Evolutionary conservation across 768 basidiomycete species (phyloP), one percentile per base, ranked within the genome.

Genomic region (Termitomyces bulborhizus): DNA sequence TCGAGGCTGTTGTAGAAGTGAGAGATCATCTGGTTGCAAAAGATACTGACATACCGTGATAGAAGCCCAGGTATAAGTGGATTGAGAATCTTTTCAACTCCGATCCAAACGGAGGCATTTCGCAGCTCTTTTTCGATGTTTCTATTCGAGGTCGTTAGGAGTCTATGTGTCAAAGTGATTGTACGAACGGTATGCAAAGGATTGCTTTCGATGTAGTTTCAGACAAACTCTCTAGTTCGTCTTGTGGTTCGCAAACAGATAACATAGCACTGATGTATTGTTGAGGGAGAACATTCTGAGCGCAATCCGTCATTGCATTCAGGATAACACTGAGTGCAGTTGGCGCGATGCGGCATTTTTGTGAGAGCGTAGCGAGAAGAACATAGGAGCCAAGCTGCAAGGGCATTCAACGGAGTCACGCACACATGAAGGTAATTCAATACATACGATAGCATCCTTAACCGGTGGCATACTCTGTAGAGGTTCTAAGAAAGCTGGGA

Each of bases 351-450:
- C 75, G 73, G 50, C 80, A 80, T 69, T 84, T 86, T 59, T 83
- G 83, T 0, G 88, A 82, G 24, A 95, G 74, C 0, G 84, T 76
- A 1, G 85, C 81, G 0, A 94, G 72, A 8, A 94, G 75, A 55
- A 93, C 78, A 62, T 87, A 89, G 60, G 81, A 83, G 44, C 84
- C 87, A 12, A 94, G 76, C 88, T 89, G 56, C 54, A 53, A 37
- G 21, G 26, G n/a, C 12, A 27, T 36, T 49, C 46, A 51, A 46
- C 18, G 40, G 18, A 29, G 37, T 48, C 21, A 32, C 21, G 15
- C 21, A 34, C 21, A 16, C 21, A 18, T 27, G 16, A 45, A 3
- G 34, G 12, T 21, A 11, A 27, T 12, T 9, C 37, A 55, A 34
- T 16, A 68, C 83, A 60, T 65, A 86, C 86, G 9, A 81, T 74